These are phyloP conservation scores for Austroboletus eburneus DNA, from an alignment of 768 basidiomycete species.

Conservation along the genomic window DNA sequence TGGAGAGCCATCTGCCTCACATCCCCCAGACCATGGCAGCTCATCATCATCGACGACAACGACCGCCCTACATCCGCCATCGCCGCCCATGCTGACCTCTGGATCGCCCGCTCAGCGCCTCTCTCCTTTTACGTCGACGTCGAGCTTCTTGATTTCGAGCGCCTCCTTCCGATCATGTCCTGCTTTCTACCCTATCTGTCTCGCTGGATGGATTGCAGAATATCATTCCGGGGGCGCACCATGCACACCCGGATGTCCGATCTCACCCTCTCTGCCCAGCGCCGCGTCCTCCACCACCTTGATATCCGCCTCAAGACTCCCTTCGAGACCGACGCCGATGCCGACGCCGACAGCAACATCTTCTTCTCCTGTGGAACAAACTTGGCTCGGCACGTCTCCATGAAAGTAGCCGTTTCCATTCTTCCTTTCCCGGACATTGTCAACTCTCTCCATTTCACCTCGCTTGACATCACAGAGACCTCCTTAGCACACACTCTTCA, in stretches of 20 bases:
- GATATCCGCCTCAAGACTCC: slow-evolving; percentile 21
- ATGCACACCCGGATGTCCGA: slow-evolving; percentile 28
- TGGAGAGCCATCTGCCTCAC: slow-evolving; percentile 55
- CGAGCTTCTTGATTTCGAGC: slow-evolving; percentile 42
- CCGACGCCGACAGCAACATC: slow-evolving; percentile 21
- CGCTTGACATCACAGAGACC: slow-evolving; percentile 54
- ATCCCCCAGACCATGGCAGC: slow-evolving; percentile 61
- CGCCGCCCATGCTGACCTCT: slow-evolving; percentile 47
- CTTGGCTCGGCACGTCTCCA: slow-evolving; percentile 36
- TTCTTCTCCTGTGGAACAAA: slow-evolving; percentile 32
- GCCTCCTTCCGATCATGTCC: slow-evolving; percentile 59
- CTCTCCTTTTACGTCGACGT: slow-evolving; percentile 55
- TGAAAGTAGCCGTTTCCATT: slow-evolving; percentile 47
- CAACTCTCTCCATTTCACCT: slow-evolving; percentile 50
- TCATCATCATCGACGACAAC: slow-evolving; percentile 47
- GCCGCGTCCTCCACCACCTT: slow-evolving; percentile 28
- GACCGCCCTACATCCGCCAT: slow-evolving; percentile 34
- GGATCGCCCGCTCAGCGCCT: slow-evolving; percentile 50
- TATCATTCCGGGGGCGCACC: slow-evolving; percentile 36
- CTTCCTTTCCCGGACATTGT: slow-evolving; percentile 46
- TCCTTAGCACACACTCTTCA: slow-evolving; percentile 36
- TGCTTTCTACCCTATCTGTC: slow-evolving; percentile 52
- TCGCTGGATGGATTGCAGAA: slow-evolving; percentile 54
- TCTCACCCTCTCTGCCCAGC: slow-evolving; percentile 16
- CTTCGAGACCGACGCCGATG: slow-evolving; percentile 17